Evolutionary conservation across 1,284 basidiomycete species (phyloP), one percentile per base, ranked within the genome.

Genomic region (Jaminaea rosea): DNA sequence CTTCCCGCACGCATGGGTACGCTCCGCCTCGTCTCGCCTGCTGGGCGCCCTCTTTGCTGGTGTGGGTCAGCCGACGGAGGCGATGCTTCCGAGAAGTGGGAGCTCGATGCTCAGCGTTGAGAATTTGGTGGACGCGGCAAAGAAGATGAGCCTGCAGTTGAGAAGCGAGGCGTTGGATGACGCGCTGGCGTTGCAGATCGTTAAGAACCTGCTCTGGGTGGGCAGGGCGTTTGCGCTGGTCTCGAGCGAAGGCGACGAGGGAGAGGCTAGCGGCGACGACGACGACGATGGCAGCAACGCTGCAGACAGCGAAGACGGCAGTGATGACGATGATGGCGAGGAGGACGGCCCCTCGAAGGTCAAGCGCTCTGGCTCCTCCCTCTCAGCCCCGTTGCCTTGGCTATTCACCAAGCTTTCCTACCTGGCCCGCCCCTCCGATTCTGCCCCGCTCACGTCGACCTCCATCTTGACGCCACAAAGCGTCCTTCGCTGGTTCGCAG

Each of bases 1-100:
- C 8, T 96, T 86, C 76, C 91, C 92, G 10, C 93, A 99, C 75
- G 83, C 87, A 3, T 97, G 92, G 93, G 89, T 94, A 1, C 84
- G 92, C 28, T 83, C 83, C 11, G 86, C 86, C 0, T 80, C 91
- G 0, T 85, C 85, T 59, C 81, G 88, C 42, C 78, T 91, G 6
- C 74, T 96, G 1, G 88, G 88, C 4, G 70, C 80, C 5, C 75
- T 92, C 6, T 89, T 88, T 69, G 78, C 80, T 2, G n/a, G n/a
- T n/a, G n/a, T n/a, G n/a, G n/a, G n/a, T n/a, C n/a, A n/a, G n/a
- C n/a, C n/a, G n/a, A n/a, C 34, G 4, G 53, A 49, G 2, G 28
- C 32, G 17, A 56, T 64, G 58, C 39, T 42, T 23, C 19, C 17
- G 7, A n/a, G n/a, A n/a, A n/a, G n/a, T n/a, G n/a, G n/a, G n/a